A percentile compares a stretch with the other conserved stretches of the same genome.
phyloP scores from a whole-genome alignment of 495 filamentous ascomycete species.

The Xylaria palmicola region DNA sequence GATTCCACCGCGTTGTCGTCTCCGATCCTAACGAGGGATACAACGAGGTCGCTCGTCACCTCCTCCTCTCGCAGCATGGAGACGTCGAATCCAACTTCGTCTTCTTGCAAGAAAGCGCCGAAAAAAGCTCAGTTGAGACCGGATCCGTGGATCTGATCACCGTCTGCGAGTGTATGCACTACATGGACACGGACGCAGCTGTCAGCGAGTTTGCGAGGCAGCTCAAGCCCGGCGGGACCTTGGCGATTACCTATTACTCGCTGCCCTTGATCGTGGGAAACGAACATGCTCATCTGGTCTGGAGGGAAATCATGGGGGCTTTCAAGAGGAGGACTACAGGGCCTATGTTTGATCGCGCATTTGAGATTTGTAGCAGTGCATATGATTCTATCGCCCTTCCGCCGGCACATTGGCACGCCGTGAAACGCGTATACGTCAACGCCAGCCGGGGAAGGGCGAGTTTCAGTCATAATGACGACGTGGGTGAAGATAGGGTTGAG shows the following conservation, averaged over 20 bases:
- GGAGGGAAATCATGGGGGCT: background rate
- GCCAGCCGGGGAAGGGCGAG: background rate
- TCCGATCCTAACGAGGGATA: constrained; percentile 33
- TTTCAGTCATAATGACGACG: background rate
- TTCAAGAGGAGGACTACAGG: background rate
- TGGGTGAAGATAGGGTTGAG: background rate
- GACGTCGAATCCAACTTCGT: constrained; percentile 22
- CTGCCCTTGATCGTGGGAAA: constrained; percentile 12
- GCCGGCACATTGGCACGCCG: background rate
- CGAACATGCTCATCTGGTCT: background rate
- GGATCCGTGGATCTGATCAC: constrained; percentile 24
- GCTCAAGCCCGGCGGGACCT: constrained; percentile 20
- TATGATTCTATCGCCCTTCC: background rate
- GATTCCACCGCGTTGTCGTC: constrained; percentile 23
- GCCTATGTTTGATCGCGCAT: background rate
- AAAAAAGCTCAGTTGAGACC: constrained; percentile 23
- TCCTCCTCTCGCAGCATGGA: constrained; percentile 15
- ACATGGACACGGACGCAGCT: constrained; percentile 12
- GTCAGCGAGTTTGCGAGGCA: constrained; percentile 22
- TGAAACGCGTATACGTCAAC: constrained; percentile 5
- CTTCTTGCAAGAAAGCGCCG: constrained; percentile 27
- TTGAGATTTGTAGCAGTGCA: background rate
- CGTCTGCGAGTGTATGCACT: constrained; percentile 31
- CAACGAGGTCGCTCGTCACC: constrained; percentile 16
- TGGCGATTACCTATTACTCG: constrained; percentile 18